Percentiles rank a stretch among this genome's conserved stretches.
Evolutionary conservation across 1,284 basidiomycete genomes (phyloP).

Genomic region (Boletus austroedulis): DNA sequence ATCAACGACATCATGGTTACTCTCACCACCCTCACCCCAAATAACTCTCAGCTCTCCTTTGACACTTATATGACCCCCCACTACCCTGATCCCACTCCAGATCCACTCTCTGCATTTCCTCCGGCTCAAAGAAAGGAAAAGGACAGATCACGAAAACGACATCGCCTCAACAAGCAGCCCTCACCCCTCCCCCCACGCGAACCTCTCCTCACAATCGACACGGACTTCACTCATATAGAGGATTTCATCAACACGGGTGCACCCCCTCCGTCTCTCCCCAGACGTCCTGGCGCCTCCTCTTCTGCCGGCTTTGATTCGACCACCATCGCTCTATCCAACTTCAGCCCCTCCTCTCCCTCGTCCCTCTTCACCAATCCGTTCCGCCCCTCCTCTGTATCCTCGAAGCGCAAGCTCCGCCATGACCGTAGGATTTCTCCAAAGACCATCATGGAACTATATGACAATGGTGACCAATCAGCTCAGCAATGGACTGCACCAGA

Average conservation of each 20-base stretch:
- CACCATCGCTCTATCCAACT: constrained; percentile 19
- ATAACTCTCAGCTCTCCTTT: constrained; percentile 27
- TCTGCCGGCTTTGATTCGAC: constrained; percentile 25
- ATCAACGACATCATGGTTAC: constrained; percentile 19
- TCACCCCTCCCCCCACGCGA: constrained; percentile 14
- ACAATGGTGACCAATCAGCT: constrained; percentile 7
- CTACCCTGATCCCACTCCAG: constrained; percentile 13
- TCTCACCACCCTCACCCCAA: constrained; percentile 22
- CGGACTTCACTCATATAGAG: constrained; percentile 78
- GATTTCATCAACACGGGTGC: constrained; percentile 67
- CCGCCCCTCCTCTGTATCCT: constrained; percentile 24
- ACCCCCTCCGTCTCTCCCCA: neutral
- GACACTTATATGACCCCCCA: constrained; percentile 20
- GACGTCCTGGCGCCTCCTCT: constrained; percentile 18
- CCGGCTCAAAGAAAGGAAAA: constrained; percentile 32
- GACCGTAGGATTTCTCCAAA: constrained; percentile 52
- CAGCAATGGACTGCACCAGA: constrained; percentile 36
- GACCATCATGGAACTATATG: constrained; percentile 25
- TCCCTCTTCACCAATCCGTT: constrained; percentile 50
- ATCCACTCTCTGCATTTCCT: constrained; percentile 17
- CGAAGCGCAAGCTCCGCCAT: constrained; percentile 12
- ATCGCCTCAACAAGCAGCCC: constrained; percentile 21
- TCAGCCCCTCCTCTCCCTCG: constrained; percentile 36
- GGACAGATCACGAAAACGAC: constrained; percentile 15
- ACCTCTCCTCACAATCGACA: constrained; percentile 56